Evolutionary conservation across 257 asterid species (phyloP).

Genomic region (Handroanthus guayacan): DNA sequence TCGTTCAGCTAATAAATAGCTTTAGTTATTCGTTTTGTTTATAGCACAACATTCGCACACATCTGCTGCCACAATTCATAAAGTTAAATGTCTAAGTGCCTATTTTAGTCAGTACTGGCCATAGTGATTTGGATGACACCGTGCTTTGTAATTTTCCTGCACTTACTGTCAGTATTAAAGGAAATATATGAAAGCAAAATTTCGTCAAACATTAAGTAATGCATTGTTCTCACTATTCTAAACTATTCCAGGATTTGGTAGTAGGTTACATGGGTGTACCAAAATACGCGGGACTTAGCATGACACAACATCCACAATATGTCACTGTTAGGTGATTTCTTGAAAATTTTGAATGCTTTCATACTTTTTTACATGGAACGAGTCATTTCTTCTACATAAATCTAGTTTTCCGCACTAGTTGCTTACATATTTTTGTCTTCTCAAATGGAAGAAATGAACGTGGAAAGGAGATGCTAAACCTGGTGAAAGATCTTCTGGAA

Average conservation of each 20-base stretch:
- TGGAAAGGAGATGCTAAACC: constrained; percentile 90
- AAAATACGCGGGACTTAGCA: constrained; percentile 81
- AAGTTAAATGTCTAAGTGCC: neutral
- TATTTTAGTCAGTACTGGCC: neutral
- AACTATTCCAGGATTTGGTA: constrained; percentile 84
- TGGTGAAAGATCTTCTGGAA: constrained; percentile 91
- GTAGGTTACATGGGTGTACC: constrained; percentile 99
- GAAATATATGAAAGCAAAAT: neutral
- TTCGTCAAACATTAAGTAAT: constrained; percentile 9
- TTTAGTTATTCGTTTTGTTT: neutral
- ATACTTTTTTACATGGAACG: constrained; percentile 4
- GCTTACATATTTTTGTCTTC: constrained; percentile 30
- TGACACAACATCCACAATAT: constrained; percentile 95
- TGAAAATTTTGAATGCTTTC: constrained; percentile 28
- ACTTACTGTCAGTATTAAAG: neutral
- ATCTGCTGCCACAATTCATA: neutral
- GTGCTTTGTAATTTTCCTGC: neutral
- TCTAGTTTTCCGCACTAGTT: constrained; percentile 20
- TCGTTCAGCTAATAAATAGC: neutral
- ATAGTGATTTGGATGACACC: neutral
- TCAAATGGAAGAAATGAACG: constrained; percentile 82
- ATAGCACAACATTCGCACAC: neutral
- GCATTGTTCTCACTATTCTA: constrained; percentile 30
- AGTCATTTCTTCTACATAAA: neutral
- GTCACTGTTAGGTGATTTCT: constrained; percentile 80